phyloP scores from a whole-genome alignment of 768 basidiomycete species.

The Crepidotus variabilis region DNA sequence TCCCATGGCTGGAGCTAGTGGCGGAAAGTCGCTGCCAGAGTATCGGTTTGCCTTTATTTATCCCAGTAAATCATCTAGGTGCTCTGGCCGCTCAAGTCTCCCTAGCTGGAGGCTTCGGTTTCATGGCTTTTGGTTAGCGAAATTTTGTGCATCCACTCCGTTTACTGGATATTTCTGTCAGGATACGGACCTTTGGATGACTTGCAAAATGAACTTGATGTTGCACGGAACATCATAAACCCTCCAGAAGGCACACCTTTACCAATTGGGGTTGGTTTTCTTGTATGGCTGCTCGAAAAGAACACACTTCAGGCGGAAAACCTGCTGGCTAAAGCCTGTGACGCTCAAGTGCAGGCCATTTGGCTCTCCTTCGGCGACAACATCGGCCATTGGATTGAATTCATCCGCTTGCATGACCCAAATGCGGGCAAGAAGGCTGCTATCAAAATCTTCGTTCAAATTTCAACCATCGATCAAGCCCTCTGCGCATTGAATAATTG shows the following conservation, averaged over 20 bases:
- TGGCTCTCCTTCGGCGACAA: slow-evolving; percentile 74
- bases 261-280: slow-evolving; percentile 72
- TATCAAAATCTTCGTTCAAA: slow-evolving; percentile 61
- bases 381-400: slow-evolving; percentile 55
- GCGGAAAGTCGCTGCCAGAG: slow-evolving; percentile 33
- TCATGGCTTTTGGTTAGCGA: slow-evolving; percentile 56
- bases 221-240: slow-evolving; percentile 45
- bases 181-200: slow-evolving; percentile 44
- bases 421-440: slow-evolving; percentile 32
- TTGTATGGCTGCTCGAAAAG: slow-evolving; percentile 68
- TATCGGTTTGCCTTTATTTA: background rate
- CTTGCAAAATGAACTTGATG: slow-evolving; percentile 46
- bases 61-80: slow-evolving; percentile 25
- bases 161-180: slow-evolving; percentile 19
- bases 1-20: slow-evolving; percentile 71
- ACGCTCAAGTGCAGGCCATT: slow-evolving; percentile 55
- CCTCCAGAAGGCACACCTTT: slow-evolving; percentile 30
- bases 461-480: slow-evolving; percentile 39
- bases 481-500: too few species aligned
- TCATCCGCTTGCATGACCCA: slow-evolving; percentile 52
- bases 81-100: slow-evolving; percentile 57
- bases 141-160: slow-evolving; percentile 2
- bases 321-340: slow-evolving; percentile 47
- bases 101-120: slow-evolving; percentile 73
- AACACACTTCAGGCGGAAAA: slow-evolving; percentile 32